Percentiles rank a stretch among this genome's conserved stretches.
Conservation (phyloP, 306 rosid species). For the Abrus pulchellus region DNA sequence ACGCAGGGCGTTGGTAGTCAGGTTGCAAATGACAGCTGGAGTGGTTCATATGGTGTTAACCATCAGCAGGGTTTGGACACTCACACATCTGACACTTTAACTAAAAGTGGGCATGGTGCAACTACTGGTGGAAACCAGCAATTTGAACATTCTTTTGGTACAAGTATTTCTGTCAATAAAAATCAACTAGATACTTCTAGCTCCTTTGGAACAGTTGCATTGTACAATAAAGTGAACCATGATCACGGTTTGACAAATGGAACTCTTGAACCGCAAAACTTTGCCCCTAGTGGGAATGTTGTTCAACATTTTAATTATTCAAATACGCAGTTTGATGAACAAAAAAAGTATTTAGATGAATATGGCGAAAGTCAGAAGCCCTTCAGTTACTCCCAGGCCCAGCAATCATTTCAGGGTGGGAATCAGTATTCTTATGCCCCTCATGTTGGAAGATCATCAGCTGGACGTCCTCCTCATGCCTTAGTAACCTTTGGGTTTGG, state of each 20-base stretch:
- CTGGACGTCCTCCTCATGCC: slow-evolving; percentile 90
- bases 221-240: slow-evolving; percentile 60
- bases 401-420: slow-evolving; percentile 66
- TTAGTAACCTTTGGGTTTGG: slow-evolving; percentile 89
- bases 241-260: slow-evolving; percentile 61
- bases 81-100: slow-evolving; percentile 49
- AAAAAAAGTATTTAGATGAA: slow-evolving; percentile 55
- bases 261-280: slow-evolving; percentile 55
- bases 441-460: slow-evolving; percentile 69
- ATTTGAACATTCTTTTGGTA: slow-evolving; percentile 57
- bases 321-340: slow-evolving; percentile 56
- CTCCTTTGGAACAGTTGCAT: slow-evolving; percentile 63
- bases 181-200: slow-evolving; percentile 61
- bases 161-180: slow-evolving; percentile 48
- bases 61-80: slow-evolving; percentile 55
- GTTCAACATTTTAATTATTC: slow-evolving; percentile 65
- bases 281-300: slow-evolving; percentile 54
- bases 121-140: slow-evolving; percentile 57
- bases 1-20: slow-evolving; percentile 56
- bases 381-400: slow-evolving; percentile 59
- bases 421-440: slow-evolving; percentile 67
- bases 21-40: slow-evolving; percentile 60
- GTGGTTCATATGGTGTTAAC: slow-evolving; percentile 52
- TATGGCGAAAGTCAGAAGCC: slow-evolving; percentile 62
- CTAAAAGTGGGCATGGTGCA: slow-evolving; percentile 45